These are phyloP conservation scores for Myxozyma geophila DNA, from an alignment of 805 yeast species.

Conservation along the genomic window DNA sequence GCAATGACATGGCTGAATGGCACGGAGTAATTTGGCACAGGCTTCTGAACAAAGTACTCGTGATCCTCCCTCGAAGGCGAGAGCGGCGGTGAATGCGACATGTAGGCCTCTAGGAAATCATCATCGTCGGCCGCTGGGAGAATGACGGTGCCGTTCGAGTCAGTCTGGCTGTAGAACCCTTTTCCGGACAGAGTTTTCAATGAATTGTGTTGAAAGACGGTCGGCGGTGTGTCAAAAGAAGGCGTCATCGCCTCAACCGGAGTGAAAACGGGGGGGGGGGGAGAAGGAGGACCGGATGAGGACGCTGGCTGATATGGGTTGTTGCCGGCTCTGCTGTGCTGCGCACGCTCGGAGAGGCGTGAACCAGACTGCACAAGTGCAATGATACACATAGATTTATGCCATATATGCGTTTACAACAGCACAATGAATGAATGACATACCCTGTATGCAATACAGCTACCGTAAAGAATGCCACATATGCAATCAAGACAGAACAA, in stretches of 20 bases:
- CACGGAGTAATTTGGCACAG: slow-evolving; percentile 8
- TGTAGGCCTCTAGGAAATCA: slow-evolving; percentile 9
- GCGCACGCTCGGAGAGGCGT: neutral
- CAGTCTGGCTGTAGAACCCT: slow-evolving; percentile 1
- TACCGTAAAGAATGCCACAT: too few species aligned
- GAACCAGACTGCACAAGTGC: neutral
- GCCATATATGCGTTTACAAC: neutral
- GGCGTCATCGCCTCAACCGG: slow-evolving; percentile 14
- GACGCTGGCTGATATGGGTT: neutral
- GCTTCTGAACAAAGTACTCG: neutral
- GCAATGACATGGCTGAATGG: neutral
- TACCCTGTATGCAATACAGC: too few species aligned
- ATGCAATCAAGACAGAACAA: too few species aligned
- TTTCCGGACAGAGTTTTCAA: neutral
- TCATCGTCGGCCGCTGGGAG: slow-evolving; percentile 4
- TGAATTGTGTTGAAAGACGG: slow-evolving; percentile 6
- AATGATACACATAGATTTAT: too few species aligned
- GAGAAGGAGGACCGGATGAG: neutral
- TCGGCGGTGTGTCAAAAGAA: slow-evolving; percentile 13
- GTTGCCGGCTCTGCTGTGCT: neutral
- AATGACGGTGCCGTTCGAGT: slow-evolving; percentile 6
- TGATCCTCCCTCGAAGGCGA: neutral
- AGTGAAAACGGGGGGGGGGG: neutral
- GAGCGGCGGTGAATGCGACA: slow-evolving; percentile 5
- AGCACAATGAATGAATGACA: too few species aligned